Percentiles rank a stretch among this genome's conserved stretches.
phyloP scores from a whole-genome alignment of 2,329 filamentous ascomycete species.

The Aspergillus sp. region DNA sequence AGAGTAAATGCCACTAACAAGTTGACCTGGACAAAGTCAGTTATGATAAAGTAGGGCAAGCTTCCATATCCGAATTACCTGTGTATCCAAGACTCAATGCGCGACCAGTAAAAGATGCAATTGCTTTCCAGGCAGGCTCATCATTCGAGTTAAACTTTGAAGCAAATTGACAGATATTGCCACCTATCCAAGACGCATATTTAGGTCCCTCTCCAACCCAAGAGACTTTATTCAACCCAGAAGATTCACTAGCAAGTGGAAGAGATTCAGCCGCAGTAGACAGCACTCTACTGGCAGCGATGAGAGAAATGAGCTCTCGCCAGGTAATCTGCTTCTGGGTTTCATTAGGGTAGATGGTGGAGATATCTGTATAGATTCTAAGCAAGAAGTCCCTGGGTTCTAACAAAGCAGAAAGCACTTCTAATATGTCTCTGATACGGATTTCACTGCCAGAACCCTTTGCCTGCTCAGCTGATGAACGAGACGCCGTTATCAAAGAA shows the following conservation, averaged over 20 bases:
- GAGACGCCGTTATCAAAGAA: slow-evolving; percentile 41
- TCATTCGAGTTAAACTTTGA: slow-evolving; percentile 34
- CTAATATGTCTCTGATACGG: slow-evolving; percentile 27
- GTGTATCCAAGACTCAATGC: slow-evolving; percentile 64
- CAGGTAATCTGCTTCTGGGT: slow-evolving; percentile 48
- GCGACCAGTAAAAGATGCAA: slow-evolving; percentile 46
- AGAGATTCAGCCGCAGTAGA: slow-evolving; percentile 50
- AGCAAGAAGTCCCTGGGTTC: slow-evolving; percentile 35
- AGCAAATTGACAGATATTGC: slow-evolving; percentile 47
- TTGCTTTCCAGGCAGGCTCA: slow-evolving; percentile 23
- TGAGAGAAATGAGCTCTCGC: slow-evolving; percentile 54
- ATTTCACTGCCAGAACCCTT: slow-evolving; percentile 28
- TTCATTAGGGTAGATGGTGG: slow-evolving; percentile 29
- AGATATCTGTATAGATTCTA: slow-evolving; percentile 41
- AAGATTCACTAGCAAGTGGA: slow-evolving; percentile 26
- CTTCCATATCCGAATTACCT: slow-evolving; percentile 40
- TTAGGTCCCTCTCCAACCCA: slow-evolving; percentile 60
- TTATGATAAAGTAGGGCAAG: not conserved
- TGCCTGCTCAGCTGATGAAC: slow-evolving; percentile 17
- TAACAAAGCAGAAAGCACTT: slow-evolving; percentile 36
- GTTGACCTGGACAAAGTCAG: slow-evolving; percentile 27
- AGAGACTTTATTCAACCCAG: slow-evolving; percentile 16
- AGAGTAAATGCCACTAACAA: slow-evolving; percentile 34
- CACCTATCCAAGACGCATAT: slow-evolving; percentile 65
- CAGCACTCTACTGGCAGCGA: slow-evolving; percentile 54